Base-by-base conservation (phyloP, 106 monocot species). In the Ottelia alismoides region DNA sequence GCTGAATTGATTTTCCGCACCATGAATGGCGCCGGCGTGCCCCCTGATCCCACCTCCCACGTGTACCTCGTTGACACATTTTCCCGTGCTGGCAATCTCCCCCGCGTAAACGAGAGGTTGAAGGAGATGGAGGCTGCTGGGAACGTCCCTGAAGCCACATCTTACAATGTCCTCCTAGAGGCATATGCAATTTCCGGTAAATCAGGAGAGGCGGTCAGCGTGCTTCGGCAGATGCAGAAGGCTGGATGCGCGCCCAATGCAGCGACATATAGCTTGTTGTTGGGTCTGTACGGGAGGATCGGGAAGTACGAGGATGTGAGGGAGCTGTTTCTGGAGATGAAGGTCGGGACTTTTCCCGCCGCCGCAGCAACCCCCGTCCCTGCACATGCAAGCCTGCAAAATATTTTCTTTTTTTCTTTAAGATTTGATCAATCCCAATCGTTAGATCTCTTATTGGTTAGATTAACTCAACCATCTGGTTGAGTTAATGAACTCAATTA, bases 261-360 rank as follows among this genome's bases (percentile, higher is more conserved):
- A 2, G 59, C 75, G 2, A 96, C 89, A 0, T 96, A 96, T 27
- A 79, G 82, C 53, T 58, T 82, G 2, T 52, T 96, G 25, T 72
- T 96, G 1, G 73, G 68, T 24, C 71, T 96, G 9, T 96, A 82
- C 45, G 96, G 96, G 1, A 64, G 31, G 48, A 76, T 49, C 19
- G 89, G 81, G 24, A 60, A 50, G 53, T 96, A 89, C 27, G 96
- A 89, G 53, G 74, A 82, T 51, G 96, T 89, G 21, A 62, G 96
- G 6, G 96, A 96, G 55, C 72, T 96, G 21, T 96, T 96, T 64
- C 30, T 85, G 25, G 96, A 96, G 72, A 96, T 96, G 96, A 96
- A 89, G 72, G 79, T 83, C 1, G 83, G 83, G 14, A 78, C n/a
- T n/a, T n/a, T n/a, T n/a, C n/a, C n/a, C n/a, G n/a, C n/a, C n/a